Evolutionary conservation across 2,329 filamentous ascomycete genomes (phyloP), one percentile per base, ranked within the genome.

Genomic region (Paecilomyces variotii): DNA sequence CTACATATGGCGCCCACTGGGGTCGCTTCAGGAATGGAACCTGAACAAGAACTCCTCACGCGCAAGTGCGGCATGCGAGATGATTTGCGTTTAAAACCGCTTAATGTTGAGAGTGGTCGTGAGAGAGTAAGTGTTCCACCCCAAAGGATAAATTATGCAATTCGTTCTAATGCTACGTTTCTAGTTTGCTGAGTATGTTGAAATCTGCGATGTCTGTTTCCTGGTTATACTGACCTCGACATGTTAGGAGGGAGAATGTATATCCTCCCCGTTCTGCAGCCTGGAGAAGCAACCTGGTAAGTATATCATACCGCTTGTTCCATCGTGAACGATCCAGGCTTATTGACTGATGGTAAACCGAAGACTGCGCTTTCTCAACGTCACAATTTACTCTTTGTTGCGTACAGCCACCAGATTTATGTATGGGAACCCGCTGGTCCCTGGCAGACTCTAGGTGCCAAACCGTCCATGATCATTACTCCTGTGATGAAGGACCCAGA

Each of bases 351-450:
- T 58, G 34, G 34, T 51, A 19, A 24, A 50, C 51, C 53, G 26
- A 52, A 72, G 77, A 74, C 73, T 50, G 78, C 77, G 9, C 65
- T 79, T 12, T 80, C 78, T 11, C 78, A 80, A 57, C 70, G 75
- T 51, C 72, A 71, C 14, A 80, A 80, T 60, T 63, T 80, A 9
- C 70, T 79, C 12, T 80, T 80, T 60, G 70, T 76, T 56, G 78
- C 77, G 12, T 72, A 71, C 51, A 60, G 62, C 14, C 64, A 73
- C 56, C 64, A 75, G 27, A 73, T 80, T 28, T 72, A 77, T 60
- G 76, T 79, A 55, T 80, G 76, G 70, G 68, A 74, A 54, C 78
- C 78, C 1, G 64, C 68, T 9, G 75, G 75, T 35, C 70, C 74
- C 4, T 72, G 68, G 10, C 77, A 79, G 61, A 65, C 64, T 10